These are phyloP conservation scores for Podila epicladia DNA, from an alignment of 192 early-diverging fungal genomes.

Conservation along the genomic window DNA sequence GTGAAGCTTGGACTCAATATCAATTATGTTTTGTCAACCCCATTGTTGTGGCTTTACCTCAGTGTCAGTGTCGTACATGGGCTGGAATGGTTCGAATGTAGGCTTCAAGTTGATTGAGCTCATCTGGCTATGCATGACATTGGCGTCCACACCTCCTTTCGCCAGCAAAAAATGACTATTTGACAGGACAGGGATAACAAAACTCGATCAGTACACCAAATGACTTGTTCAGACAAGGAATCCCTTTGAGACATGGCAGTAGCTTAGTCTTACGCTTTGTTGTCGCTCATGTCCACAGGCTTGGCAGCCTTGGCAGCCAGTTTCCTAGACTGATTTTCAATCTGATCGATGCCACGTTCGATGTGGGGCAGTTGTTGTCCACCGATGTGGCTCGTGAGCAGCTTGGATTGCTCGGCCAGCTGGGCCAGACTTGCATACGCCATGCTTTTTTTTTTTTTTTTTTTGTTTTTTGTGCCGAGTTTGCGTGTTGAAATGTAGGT, in stretches of 20 bases:
- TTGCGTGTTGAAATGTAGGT: no score
- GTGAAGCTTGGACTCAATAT: no score
- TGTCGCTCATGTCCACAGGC: slow-evolving; percentile 48
- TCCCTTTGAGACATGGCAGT: not conserved
- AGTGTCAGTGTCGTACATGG: slow-evolving; percentile 83
- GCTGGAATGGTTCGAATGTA: slow-evolving; percentile 80
- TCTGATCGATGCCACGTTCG: slow-evolving; percentile 88
- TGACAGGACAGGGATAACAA: not conserved
- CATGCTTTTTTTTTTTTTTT: slow-evolving; percentile 10
- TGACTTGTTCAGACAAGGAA: not conserved
- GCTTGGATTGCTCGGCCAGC: slow-evolving; percentile 80
- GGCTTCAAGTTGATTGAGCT: slow-evolving; percentile 73
- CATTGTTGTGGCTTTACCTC: slow-evolving; percentile 52
- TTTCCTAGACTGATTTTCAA: slow-evolving; percentile 85
- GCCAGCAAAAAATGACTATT: slow-evolving; percentile 79
- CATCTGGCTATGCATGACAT: slow-evolving; percentile 66
- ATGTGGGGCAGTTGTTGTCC: slow-evolving; percentile 76
- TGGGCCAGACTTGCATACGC: slow-evolving; percentile 53
- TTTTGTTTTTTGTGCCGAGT: not conserved
- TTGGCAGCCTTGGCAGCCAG: slow-evolving; percentile 59
- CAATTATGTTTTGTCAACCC: not conserved
- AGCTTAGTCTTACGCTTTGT: slow-evolving; percentile 57
- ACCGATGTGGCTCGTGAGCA: slow-evolving; percentile 78
- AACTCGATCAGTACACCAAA: not conserved
- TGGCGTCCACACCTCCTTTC: slow-evolving; percentile 81